Conservation (phyloP, 805 yeast species). For the Kazachstania psychrophila region DNA sequence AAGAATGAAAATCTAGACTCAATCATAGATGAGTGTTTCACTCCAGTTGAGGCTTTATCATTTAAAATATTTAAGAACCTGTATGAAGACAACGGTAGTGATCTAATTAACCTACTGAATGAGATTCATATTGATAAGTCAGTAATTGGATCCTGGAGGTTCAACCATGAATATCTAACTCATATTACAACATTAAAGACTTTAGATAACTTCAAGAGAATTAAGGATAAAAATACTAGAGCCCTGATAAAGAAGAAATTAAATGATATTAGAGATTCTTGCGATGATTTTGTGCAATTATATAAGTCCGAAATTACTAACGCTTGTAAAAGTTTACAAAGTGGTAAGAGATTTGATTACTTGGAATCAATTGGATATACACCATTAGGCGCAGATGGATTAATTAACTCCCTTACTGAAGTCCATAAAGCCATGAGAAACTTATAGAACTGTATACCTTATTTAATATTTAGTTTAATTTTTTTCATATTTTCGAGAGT, state of each 20-base stretch:
- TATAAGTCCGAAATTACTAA: conserved; percentile 6
- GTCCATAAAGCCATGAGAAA: conserved; percentile 17
- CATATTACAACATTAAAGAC: conserved; percentile 23
- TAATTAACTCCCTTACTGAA: conserved; percentile 6
- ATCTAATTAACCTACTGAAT: conserved; percentile 1
- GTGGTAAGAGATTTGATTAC: conserved; percentile 4
- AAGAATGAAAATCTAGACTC: background rate
- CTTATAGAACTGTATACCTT: conserved; percentile 7
- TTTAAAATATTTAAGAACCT: conserved; percentile 15
- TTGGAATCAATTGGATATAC: conserved; percentile 8
- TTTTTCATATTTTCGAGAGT: background rate
- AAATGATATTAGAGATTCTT: conserved; percentile 13
- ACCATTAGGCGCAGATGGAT: conserved; percentile 6
- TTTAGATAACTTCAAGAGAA: conserved; percentile 20
- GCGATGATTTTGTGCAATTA: conserved; percentile 13
- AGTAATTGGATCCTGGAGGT: conserved; percentile 14
- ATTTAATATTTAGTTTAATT: background rate
- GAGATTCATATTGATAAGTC: background rate
- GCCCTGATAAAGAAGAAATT: conserved; percentile 13
- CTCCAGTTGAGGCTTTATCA: conserved; percentile 16
- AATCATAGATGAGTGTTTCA: background rate
- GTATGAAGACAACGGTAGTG: conserved; percentile 14
- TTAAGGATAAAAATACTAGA: conserved; percentile 16
- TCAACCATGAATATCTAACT: conserved; percentile 18
- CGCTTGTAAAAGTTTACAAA: conserved; percentile 6